Evolutionary conservation across 257 asterid species (phyloP).

Genomic region (Osmanthus fragrans): DNA sequence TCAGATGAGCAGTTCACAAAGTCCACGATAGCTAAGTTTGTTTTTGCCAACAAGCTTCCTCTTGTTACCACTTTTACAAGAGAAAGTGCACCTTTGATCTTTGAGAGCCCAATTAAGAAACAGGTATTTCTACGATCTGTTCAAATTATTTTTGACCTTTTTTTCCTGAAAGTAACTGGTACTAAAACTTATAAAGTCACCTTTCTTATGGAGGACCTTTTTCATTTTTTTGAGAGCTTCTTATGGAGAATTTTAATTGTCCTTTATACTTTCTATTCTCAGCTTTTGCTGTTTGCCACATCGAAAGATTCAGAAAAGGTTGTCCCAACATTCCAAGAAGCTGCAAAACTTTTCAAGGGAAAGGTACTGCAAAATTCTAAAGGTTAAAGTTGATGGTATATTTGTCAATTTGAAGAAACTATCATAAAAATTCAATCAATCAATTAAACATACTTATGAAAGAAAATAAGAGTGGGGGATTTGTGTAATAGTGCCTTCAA

Average conservation of each 20-base stretch:
- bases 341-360: conserved; percentile 86
- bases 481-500: not conserved
- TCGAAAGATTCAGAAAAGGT: conserved; percentile 53
- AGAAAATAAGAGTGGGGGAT: not conserved
- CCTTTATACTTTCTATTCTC: conserved; percentile 25
- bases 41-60: conserved; percentile 85
- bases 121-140: conserved; percentile 45
- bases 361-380: conserved; percentile 53
- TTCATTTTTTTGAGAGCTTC: not conserved
- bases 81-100: conserved; percentile 75
- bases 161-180: not conserved
- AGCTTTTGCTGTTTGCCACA: conserved; percentile 84
- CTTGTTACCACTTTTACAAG: conserved; percentile 72
- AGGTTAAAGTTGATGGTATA: not conserved
- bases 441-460: not conserved
- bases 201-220: not conserved
- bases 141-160: conserved; percentile 21
- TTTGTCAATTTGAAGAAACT: not conserved
- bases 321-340: conserved; percentile 73
- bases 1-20: conserved; percentile 74
- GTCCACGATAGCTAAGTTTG: conserved; percentile 66
- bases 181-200: not conserved
- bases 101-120: conserved; percentile 77
- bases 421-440: not conserved
- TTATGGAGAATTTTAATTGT: not conserved